These are phyloP conservation scores for Isatis lusitanica DNA, from an alignment of 441 rosid species.

Conservation along the genomic window DNA sequence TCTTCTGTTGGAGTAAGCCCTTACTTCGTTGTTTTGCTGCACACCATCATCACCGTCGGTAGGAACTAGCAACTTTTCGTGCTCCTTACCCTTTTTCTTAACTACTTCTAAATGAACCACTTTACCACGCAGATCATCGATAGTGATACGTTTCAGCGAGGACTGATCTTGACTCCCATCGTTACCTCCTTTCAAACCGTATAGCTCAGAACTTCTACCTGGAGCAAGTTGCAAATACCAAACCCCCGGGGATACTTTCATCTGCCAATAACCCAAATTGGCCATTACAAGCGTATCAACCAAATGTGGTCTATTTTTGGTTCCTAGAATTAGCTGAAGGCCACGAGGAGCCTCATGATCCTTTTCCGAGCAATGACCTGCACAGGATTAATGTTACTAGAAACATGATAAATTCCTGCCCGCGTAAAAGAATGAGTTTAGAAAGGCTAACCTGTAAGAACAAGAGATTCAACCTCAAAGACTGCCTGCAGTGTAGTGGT, in stretches of 20 bases:
- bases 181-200: slow-evolving; percentile 61
- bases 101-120: slow-evolving; percentile 92
- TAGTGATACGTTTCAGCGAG: slow-evolving; percentile 72
- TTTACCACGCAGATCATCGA: slow-evolving; percentile 92
- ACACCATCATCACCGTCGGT: slow-evolving; percentile 56
- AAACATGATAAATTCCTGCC: slow-evolving; percentile 27
- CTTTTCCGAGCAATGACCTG: slow-evolving; percentile 99
- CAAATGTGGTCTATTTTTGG: slow-evolving; percentile 83
- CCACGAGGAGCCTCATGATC: slow-evolving; percentile 98
- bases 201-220: slow-evolving; percentile 93
- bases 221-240: slow-evolving; percentile 99
- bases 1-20: slow-evolving; percentile 31
- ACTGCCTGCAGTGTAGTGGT: slow-evolving; percentile 96
- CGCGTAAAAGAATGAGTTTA: slow-evolving; percentile 8
- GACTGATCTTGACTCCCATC: slow-evolving; percentile 50
- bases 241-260: slow-evolving; percentile 99
- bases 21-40: slow-evolving; percentile 53
- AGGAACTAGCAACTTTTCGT: slow-evolving; percentile 79
- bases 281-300: slow-evolving; percentile 99
- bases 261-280: slow-evolving; percentile 99
- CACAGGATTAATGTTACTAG: slow-evolving; percentile 28
- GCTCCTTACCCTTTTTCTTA: slow-evolving; percentile 93
- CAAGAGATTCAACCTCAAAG: slow-evolving; percentile 98
- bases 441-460: slow-evolving; percentile 80
- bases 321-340: slow-evolving; percentile 98